A percentile compares a stretch with the other conserved stretches of the same genome.
Evolutionary conservation across 805 yeast species (phyloP).

Genomic region (Candida chauliodis): DNA sequence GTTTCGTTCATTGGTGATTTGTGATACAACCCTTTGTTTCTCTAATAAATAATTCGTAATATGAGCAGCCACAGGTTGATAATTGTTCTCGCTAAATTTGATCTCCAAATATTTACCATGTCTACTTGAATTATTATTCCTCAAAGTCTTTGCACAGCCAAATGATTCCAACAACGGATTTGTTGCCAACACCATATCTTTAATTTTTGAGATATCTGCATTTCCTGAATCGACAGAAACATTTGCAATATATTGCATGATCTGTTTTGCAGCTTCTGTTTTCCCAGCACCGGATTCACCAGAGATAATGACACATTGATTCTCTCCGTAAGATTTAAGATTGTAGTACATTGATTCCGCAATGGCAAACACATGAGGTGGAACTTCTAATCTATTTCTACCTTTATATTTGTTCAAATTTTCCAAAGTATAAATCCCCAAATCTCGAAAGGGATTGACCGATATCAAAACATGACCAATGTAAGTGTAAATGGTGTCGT

Average conservation of each 20-base stretch:
- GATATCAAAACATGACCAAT: conserved; percentile 94
- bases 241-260: conserved; percentile 94
- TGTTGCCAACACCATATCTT: conserved; percentile 97
- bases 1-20: conserved; percentile 86
- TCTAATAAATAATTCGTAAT: conserved; percentile 93
- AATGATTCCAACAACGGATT: conserved; percentile 88
- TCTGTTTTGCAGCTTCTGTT: conserved; percentile 96
- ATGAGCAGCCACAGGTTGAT: conserved; percentile 92
- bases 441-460: conserved; percentile 92
- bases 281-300: conserved; percentile 99
- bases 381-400: conserved; percentile 90
- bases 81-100: conserved; percentile 64
- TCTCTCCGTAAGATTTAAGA: conserved; percentile 89
- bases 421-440: conserved; percentile 89
- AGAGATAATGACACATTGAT: conserved; percentile 94
- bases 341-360: conserved; percentile 97
- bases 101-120: conserved; percentile 94
- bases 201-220: conserved; percentile 75
- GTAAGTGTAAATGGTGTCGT: conserved; percentile 86
- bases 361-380: conserved; percentile 97
- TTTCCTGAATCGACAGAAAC: conserved; percentile 71
- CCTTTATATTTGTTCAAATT: conserved; percentile 77
- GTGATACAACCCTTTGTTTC: conserved; percentile 96
- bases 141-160: conserved; percentile 89
- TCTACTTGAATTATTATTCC: conserved; percentile 86